Evolutionary conservation across 2,329 filamentous ascomycete species (phyloP), one percentile per base, ranked within the genome.

Genomic region (Neonectria faginata): DNA sequence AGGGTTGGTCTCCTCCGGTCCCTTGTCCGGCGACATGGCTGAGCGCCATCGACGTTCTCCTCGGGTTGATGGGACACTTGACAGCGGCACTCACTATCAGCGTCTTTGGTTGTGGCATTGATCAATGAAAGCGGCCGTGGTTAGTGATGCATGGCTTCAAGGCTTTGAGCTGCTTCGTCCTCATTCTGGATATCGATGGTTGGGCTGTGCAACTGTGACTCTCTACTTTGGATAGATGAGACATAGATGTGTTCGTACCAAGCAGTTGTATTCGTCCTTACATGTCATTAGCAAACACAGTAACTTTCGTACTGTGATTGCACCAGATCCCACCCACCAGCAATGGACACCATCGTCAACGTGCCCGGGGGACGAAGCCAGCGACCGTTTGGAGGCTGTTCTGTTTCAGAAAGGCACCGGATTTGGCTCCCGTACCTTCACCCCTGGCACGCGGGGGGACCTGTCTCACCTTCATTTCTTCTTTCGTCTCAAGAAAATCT

Each of bases 391-490:
- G 64, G 66, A 67, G 62, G 59, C 57, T 56, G 66, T 44, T 65
- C 51, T 33, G 71, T 74, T 74, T 73, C 70, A 73, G 60, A 70
- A 63, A 55, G 63, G 53, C 65, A 64, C 70, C 66, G 60, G 66
- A 68, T 57, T 53, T 50, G 60, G 62, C 52, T 63, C 62, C 62
- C 70, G 65, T 62, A 62, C 48, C 27, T 31, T 45, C 60, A 53
- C 56, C 52, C 67, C 54, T 59, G 64, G 66, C 65, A 62, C 58
- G 39, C 33, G 16, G 48, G 60, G 57, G 48, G 51, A 29, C 31
- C 12, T 50, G 61, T 64, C 56, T 64, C 56, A 64, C 56, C n/a
- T 59, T 60, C 51, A 64, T 60, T 64, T 59, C 45, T 48, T 59
- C 41, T 67, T 67, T 60, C 44, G 44, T 52, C 54, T 51, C n/a